A percentile compares a stretch with the other conserved stretches of the same genome.
phyloP scores from a whole-genome alignment of 139 green algal genomes.

The Zygnema circumcarinatum region DNA sequence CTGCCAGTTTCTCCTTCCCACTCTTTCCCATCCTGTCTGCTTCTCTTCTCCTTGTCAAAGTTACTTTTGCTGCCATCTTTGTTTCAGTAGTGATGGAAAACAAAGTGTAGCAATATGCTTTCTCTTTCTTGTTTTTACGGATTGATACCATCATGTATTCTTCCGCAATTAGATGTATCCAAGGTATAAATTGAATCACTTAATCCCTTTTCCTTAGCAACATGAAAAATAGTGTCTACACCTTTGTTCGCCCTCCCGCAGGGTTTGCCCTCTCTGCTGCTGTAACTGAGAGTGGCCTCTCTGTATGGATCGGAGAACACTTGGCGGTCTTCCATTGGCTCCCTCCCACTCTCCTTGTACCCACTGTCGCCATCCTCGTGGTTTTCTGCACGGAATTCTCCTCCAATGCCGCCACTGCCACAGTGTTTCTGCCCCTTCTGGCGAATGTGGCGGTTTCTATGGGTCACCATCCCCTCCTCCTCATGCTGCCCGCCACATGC shows the following conservation, averaged over 20 bases:
- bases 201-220: not conserved
- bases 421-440: slow-evolving; percentile 48
- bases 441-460: slow-evolving; percentile 36
- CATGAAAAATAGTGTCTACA: not conserved
- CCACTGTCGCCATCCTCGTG: slow-evolving; percentile 25
- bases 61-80: not conserved
- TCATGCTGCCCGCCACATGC: slow-evolving; percentile 43
- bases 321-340: slow-evolving; percentile 9
- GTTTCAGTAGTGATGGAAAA: not conserved
- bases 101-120: not conserved
- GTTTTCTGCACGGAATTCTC: slow-evolving; percentile 44
- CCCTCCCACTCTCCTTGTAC: slow-evolving; percentile 14
- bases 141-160: not conserved
- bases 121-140: not conserved
- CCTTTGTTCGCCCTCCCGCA: not conserved
- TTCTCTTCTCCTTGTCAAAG: not conserved
- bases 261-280: slow-evolving; percentile 45
- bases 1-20: not conserved
- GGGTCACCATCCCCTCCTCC: slow-evolving; percentile 29
- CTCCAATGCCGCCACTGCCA: slow-evolving; percentile 51
- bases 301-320: slow-evolving; percentile 14
- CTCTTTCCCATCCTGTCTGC: not conserved
- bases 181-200: not conserved
- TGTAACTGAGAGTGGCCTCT: slow-evolving; percentile 33
- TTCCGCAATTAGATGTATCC: not conserved